Evolutionary conservation across 305 asterid genomes (phyloP).

Genomic region (Solanum hybrid): DNA sequence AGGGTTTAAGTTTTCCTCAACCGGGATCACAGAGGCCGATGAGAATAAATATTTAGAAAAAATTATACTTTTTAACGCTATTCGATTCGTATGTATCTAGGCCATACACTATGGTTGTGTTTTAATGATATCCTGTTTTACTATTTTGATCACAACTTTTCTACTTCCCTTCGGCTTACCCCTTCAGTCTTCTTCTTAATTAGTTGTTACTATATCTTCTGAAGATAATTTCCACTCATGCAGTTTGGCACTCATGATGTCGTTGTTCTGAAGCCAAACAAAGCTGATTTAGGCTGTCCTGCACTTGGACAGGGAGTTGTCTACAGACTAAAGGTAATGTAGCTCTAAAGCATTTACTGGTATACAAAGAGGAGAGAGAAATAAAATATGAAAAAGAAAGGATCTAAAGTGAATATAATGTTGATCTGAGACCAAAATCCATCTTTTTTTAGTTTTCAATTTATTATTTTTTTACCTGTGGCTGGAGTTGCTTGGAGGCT

Average conservation of each 20-base stretch:
- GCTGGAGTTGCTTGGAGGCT: background rate
- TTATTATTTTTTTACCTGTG: background rate
- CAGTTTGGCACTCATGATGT: conserved; percentile 96
- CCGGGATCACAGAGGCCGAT: background rate
- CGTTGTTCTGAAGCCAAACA: conserved; percentile 78
- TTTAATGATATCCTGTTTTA: background rate
- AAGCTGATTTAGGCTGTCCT: conserved; percentile 82
- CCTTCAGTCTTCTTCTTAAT: conserved; percentile 3
- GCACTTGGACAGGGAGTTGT: conserved; percentile 95
- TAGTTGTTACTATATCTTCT: conserved; percentile 7
- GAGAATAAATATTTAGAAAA: background rate
- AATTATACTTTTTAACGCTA: background rate
- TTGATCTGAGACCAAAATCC: background rate
- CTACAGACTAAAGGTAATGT: conserved; percentile 73
- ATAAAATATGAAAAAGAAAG: background rate
- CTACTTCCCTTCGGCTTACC: background rate
- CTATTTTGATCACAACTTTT: background rate
- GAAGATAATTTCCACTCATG: conserved; percentile 6
- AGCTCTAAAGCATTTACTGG: conserved; percentile 1
- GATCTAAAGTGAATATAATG: conserved; percentile 2
- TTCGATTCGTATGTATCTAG: background rate
- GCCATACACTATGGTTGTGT: background rate
- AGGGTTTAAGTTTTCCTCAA: background rate
- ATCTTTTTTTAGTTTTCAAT: background rate
- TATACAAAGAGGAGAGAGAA: background rate